Evolutionary conservation across 495 filamentous ascomycete species (phyloP), one percentile per base, ranked within the genome.

Genomic region (Talaromyces ruber): DNA sequence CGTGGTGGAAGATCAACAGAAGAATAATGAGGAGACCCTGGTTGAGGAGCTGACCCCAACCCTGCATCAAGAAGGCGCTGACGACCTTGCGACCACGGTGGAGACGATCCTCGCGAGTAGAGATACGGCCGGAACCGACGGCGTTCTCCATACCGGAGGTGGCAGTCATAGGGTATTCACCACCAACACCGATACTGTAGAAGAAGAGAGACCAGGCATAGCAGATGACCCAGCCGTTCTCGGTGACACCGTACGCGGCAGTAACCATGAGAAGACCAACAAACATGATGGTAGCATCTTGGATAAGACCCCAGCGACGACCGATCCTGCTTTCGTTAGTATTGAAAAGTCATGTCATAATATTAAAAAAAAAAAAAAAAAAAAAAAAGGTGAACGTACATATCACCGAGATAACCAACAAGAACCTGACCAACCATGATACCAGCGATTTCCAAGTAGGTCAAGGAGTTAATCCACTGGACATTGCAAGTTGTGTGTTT

Each of bases 111-210:
- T 94, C 90, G 64, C 85, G 86, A 62, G 91, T 93, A 8, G 92
- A 97, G 37, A 97, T 75, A 68, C 87, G 90, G 45, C 92, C 92
- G 37, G 91, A 87, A 21, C 88, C 85, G 43, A 93, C 86, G 12
- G 90, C 88, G 67, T 92, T 93, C 71, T 97, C 92, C 89, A 97
- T 96, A 59, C 91, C 91, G 22, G 88, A 90, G n/a, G 92, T 96
- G 5, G 92, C 92, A 22, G 92, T 96, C 81, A 96, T 97, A 39
- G 92, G 92, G 70, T 97, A 97, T 75, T 96, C 92, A 58, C 92
- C 92, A 72, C 92, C 92, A 60, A 97, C 92, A 67, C 92, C 92
- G 64, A 96, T 82, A 64, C 89, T 86, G 72, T 96, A 97, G 75
- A 97, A 86, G 76, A 95, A 95, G 30, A 97, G 79, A 21, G 88